Evolutionary conservation across 768 basidiomycete genomes (phyloP), one percentile per base, ranked within the genome.

Genomic region (Dentipellis fragilis): DNA sequence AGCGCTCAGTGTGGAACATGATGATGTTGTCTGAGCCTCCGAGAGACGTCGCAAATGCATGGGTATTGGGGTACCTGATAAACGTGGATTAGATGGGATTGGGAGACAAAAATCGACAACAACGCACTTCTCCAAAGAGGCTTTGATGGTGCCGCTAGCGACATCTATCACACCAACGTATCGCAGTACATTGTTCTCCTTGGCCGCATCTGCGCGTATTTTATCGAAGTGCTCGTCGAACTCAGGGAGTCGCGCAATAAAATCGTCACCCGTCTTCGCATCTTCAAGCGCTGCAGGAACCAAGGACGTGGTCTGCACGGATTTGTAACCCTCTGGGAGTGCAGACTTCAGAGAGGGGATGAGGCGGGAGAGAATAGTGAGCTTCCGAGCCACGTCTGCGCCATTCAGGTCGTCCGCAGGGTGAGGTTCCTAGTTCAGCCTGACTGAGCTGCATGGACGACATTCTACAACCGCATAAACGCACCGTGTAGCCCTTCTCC

Each of bases 11-110:
- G 67, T 92, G 88, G 80, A 98, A 97, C 76, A 96, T 89, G 67
- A 99, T 81, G 66, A 99, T 97, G 68, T 98, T 98, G 70, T 99
- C 96, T 19, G 93, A 93, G 0, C 95, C 96, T 19, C 92, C 89
- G 12, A 99, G 80, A 1, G 94, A 89, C 1, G 95, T 95, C 3
- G 94, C 94, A 65, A 99, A 98, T 1, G 96, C 88, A 68, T 99
- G 96, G 14, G 84, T 80, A 22, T 73, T 76, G 4, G 93, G 81
- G 68, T 98, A 99, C 68, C 94, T 97, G 59, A 17, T 3, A 16
- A 45, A 16, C 14, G 10, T 45, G n/a, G 19, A 16, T 7, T 45
- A 19, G 3, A 6, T 29, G n/a, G 12, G 4, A 16, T 16, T 2
- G 10, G 42, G 6, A 6, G 11, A 12, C n/a, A n/a, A n/a, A n/a